Percentiles rank a stretch among this genome's conserved stretches.
Evolutionary conservation across 768 basidiomycete species (phyloP).

Genomic region (Amanita pallidorosea): DNA sequence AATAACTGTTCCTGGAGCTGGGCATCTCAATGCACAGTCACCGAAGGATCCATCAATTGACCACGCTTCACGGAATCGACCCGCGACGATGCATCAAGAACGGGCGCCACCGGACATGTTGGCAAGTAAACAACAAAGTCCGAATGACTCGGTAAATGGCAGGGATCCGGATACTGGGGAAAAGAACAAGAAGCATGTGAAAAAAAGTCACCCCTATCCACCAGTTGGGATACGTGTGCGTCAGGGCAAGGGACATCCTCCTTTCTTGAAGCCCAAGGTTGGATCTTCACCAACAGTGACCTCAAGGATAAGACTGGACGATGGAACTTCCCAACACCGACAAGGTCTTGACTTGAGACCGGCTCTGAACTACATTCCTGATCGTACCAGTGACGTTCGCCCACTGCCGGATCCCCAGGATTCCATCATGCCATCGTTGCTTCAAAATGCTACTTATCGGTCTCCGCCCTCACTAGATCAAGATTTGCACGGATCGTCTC

Average conservation of each 20-base stretch:
- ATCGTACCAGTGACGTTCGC: not conserved
- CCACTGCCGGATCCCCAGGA: not conserved
- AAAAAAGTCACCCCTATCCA: constrained; percentile 29
- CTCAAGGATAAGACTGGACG: not conserved
- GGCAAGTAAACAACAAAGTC: not conserved
- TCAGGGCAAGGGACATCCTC: constrained; percentile 20
- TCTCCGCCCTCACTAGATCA: not conserved
- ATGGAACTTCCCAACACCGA: not conserved
- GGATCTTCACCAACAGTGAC: constrained; percentile 4
- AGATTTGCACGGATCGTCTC: not conserved
- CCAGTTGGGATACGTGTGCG: constrained; percentile 37
- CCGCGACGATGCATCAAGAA: not conserved
- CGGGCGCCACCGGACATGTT: not conserved
- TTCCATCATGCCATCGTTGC: not conserved
- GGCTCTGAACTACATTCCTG: not conserved
- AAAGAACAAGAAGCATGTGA: constrained; percentile 29
- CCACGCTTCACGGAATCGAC: not conserved
- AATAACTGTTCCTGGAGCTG: not conserved
- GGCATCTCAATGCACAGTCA: not conserved
- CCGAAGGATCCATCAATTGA: not conserved
- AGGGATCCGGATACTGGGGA: constrained; percentile 11
- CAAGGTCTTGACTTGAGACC: not conserved
- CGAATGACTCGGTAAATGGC: not conserved
- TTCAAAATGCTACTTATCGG: not conserved
- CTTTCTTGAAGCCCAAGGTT: constrained; percentile 4